These are phyloP conservation scores for Claviceps humidiphila DNA, from an alignment of 2,329 filamentous ascomycete genomes.

Conservation along the genomic window DNA sequence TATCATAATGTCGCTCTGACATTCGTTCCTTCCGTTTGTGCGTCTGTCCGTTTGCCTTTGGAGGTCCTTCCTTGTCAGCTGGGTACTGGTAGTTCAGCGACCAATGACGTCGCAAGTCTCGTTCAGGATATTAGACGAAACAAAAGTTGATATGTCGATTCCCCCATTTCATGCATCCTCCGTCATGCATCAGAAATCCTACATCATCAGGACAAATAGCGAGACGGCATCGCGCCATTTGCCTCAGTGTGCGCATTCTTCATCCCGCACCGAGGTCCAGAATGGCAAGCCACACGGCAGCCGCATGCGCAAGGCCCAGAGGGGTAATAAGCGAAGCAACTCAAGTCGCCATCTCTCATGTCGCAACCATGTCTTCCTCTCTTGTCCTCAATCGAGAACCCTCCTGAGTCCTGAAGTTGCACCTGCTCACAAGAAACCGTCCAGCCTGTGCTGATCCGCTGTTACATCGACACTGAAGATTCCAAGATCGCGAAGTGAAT, in stretches of 20 bases:
- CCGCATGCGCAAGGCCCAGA: neutral
- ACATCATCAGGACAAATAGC: neutral
- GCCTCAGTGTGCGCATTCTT: neutral
- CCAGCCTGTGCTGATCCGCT: too few species aligned
- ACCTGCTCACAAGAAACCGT: too few species aligned
- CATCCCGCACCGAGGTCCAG: neutral
- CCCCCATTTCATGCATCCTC: neutral
- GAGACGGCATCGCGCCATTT: neutral
- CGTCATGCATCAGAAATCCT: neutral
- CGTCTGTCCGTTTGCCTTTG: too few species aligned
- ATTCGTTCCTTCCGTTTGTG: neutral
- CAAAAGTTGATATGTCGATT: neutral
- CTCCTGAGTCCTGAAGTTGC: neutral
- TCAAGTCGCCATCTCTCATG: neutral
- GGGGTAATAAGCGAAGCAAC: neutral
- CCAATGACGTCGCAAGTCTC: neutral
- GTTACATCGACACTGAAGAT: too few species aligned
- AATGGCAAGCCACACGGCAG: neutral
- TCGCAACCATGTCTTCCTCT: neutral
- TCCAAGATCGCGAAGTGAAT: too few species aligned
- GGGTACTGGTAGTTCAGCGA: neutral
- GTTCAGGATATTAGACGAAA: neutral
- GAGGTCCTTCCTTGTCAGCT: too few species aligned
- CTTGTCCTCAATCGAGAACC: neutral
- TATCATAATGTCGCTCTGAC: neutral